These are phyloP conservation scores for Rubia yunnanensis DNA, from an alignment of 257 asterid genomes.

Conservation along the genomic window DNA sequence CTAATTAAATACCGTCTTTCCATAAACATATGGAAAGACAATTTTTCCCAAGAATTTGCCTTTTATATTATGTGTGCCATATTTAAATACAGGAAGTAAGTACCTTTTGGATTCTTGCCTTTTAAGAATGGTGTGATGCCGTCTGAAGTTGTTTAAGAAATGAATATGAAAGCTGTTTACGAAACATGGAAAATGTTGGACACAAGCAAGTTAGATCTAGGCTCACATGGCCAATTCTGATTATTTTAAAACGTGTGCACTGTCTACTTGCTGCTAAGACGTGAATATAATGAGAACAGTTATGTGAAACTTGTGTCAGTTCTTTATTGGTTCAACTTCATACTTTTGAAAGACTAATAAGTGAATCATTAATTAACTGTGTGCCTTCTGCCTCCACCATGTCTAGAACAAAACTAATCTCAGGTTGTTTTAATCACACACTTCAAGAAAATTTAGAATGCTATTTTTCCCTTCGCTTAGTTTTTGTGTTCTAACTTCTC, in stretches of 20 bases:
- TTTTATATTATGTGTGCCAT: no score
- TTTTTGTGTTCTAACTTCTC: background rate
- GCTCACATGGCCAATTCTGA: background rate
- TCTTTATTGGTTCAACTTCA: background rate
- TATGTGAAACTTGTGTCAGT: background rate
- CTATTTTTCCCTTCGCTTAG: background rate
- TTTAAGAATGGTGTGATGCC: no score
- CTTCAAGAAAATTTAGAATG: background rate
- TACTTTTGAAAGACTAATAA: background rate
- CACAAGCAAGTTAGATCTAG: background rate
- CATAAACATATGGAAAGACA: no score
- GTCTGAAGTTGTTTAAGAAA: no score
- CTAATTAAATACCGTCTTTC: no score
- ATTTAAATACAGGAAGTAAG: no score
- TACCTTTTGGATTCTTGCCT: no score
- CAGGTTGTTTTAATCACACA: background rate
- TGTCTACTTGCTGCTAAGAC: background rate
- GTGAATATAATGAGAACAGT: background rate
- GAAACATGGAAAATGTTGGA: no score
- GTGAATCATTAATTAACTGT: background rate
- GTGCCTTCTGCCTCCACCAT: background rate
- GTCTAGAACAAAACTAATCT: background rate
- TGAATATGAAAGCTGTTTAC: no score
- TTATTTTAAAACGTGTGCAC: background rate
- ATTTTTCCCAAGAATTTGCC: no score